Evolutionary conservation across 2,329 filamentous ascomycete species (phyloP).

Genomic region (Amylocarpus encephaloides): DNA sequence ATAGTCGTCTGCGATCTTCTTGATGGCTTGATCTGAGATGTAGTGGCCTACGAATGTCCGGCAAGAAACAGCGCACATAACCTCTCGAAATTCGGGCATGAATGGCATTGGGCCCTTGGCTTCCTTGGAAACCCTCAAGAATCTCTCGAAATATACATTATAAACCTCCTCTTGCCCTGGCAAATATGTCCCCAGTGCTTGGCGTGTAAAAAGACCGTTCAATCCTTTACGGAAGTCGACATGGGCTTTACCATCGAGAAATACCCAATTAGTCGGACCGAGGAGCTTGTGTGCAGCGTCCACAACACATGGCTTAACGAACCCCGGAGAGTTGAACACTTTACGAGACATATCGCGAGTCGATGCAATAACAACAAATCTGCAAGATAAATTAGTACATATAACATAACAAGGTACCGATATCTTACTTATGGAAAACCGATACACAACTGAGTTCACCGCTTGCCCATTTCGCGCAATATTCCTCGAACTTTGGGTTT

Average conservation of each 20-base stretch:
- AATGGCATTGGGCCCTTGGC: slow-evolving; percentile 70
- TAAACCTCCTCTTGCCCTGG: slow-evolving; percentile 91
- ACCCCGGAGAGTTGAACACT: slow-evolving; percentile 88
- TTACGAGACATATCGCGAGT: slow-evolving; percentile 93
- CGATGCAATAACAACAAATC: slow-evolving; percentile 95
- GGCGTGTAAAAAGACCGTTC: slow-evolving; percentile 88
- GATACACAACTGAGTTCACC: slow-evolving; percentile 93
- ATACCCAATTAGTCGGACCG: slow-evolving; percentile 90
- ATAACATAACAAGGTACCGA: neutral
- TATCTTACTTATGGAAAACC: slow-evolving; percentile 93
- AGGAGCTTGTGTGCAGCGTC: slow-evolving; percentile 91
- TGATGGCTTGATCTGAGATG: slow-evolving; percentile 81
- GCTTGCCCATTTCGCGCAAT: slow-evolving; percentile 87
- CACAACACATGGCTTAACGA: slow-evolving; percentile 94
- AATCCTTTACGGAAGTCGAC: slow-evolving; percentile 97
- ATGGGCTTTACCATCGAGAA: slow-evolving; percentile 89
- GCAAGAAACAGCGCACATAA: slow-evolving; percentile 92
- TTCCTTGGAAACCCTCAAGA: slow-evolving; percentile 67
- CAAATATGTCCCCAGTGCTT: slow-evolving; percentile 80
- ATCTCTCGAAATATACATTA: slow-evolving; percentile 75
- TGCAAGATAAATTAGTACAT: slow-evolving; percentile 32
- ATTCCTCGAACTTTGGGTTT: slow-evolving; percentile 85
- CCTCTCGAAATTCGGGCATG: slow-evolving; percentile 87
- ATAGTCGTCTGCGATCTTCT: slow-evolving; percentile 94
- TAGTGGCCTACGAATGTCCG: slow-evolving; percentile 97